Base-by-base conservation (phyloP, 78 protist genomes). In the Dictyostelium purpureum region DNA sequence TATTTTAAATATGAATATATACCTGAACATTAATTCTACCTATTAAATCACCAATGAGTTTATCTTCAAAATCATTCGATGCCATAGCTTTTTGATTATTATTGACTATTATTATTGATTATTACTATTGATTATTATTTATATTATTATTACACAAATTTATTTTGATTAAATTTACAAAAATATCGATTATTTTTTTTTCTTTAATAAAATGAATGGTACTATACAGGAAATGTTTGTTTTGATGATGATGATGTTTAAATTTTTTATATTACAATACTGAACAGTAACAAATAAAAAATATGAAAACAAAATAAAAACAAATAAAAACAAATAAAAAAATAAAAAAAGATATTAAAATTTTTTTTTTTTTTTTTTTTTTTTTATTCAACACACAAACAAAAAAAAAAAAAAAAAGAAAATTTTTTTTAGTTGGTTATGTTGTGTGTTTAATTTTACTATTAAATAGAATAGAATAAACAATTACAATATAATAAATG, bases 11-110 rank as follows among this genome's bases (percentile, higher is more conserved):
- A 4, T 59, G 12, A 18, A 31, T n/a, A 38, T 51, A 37, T 67
- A 67, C 76, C 31, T 85, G 91, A 73, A 85, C 65, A 73, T 85
- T 85, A 26, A 85, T 85, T 42, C 91, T 70, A 61, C 67, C 56
- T 33, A 85, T 85, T 6, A 82, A 54, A 51, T 85, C 91, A 9
- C 26, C 6, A 24, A 73, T 85, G 16, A 85, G 21, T 61, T 59
- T 85, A 6, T 85, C 91, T 21, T 85, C 91, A 73, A 71, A 56
- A n/a, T 85, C 91, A 61, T 61, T 61, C n/a, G 70, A 28, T 61
- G 70, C 70, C 70, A 61, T 61, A 31, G 37, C 28, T 47, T 47
- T 47, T 47, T 10, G 12, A 47, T 14, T 47, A 47, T 3, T 43
- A 43, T 47, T 47, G 12, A 14, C n/a, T n/a, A n/a, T n/a, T n/a